Conservation (phyloP, 2,329 filamentous ascomycete genomes). For the Pseudogymnoascus sp. region DNA sequence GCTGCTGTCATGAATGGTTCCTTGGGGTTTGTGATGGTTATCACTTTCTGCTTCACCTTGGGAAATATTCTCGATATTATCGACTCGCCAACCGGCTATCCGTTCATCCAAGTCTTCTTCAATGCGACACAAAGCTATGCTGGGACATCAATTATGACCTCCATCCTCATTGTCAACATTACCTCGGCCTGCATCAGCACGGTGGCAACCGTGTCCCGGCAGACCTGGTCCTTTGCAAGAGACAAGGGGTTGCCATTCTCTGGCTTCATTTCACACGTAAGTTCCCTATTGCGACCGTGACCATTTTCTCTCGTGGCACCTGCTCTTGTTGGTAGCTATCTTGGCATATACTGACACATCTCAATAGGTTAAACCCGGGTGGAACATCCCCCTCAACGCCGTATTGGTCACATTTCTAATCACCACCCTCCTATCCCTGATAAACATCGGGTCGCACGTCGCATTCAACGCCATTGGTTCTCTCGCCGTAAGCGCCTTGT, state of each 20-base stretch:
- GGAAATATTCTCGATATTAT: constrained; percentile 32
- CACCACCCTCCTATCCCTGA: constrained; percentile 23
- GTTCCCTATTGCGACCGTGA: not conserved
- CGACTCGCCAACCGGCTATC: constrained; percentile 35
- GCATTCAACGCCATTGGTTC: constrained; percentile 47
- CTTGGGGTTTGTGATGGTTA: constrained; percentile 35
- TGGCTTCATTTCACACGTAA: constrained; percentile 33
- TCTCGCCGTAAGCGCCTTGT: constrained; percentile 41
- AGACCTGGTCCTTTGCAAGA: constrained; percentile 37
- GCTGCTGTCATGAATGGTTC: constrained; percentile 40
- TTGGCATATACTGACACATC: not conserved
- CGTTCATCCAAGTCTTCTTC: constrained; percentile 44
- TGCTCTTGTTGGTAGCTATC: not conserved
- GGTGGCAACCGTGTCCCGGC: constrained; percentile 30
- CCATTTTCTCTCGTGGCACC: not conserved
- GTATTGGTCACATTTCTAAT: constrained; percentile 15
- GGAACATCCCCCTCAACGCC: constrained; percentile 36
- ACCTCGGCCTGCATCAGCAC: constrained; percentile 34
- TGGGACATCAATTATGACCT: constrained; percentile 40
- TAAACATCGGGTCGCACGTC: constrained; percentile 42
- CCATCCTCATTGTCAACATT: constrained; percentile 35
- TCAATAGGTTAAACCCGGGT: constrained; percentile 28
- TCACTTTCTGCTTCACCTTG: constrained; percentile 31
- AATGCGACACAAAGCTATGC: constrained; percentile 36
- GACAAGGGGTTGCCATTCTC: constrained; percentile 38